Conservation (phyloP, 306 rosid genomes). For the Gillenia trifoliata region DNA sequence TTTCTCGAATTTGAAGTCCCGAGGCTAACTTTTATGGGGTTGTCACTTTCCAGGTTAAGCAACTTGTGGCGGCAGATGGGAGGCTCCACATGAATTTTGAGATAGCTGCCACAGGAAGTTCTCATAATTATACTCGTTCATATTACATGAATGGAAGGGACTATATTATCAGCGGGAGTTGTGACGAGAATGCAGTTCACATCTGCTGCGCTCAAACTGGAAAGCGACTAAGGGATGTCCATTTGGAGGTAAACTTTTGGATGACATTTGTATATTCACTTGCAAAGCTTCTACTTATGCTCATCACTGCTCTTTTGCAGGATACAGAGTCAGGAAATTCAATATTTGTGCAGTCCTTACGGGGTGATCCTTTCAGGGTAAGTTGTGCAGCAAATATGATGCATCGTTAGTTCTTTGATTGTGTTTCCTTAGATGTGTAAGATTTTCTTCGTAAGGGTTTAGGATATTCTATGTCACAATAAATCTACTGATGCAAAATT, state of each 20-base stretch:
- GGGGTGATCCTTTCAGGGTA: constrained; percentile 82
- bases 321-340: constrained; percentile 56
- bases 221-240: constrained; percentile 64
- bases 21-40: constrained; percentile 22
- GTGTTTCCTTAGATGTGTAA: not conserved
- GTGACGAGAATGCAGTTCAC: constrained; percentile 66
- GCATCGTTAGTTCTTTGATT: not conserved
- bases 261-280: not conserved
- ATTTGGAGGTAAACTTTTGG: constrained; percentile 51
- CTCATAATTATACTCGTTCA: constrained; percentile 77
- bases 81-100: constrained; percentile 67
- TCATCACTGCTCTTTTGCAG: constrained; percentile 27
- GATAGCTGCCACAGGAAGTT: constrained; percentile 61
- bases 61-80: constrained; percentile 67
- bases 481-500: not conserved
- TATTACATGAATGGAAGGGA: constrained; percentile 84
- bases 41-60: constrained; percentile 52
- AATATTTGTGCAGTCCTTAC: constrained; percentile 73
- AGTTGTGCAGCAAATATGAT: constrained; percentile 16
- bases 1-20: not conserved
- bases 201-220: constrained; percentile 77
- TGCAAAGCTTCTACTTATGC: not conserved
- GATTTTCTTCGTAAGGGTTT: not conserved
- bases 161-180: constrained; percentile 75
- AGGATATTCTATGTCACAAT: not conserved